Evolutionary conservation across 1,284 basidiomycete species (phyloP).

Genomic region (Ceratobasidium sp.): DNA sequence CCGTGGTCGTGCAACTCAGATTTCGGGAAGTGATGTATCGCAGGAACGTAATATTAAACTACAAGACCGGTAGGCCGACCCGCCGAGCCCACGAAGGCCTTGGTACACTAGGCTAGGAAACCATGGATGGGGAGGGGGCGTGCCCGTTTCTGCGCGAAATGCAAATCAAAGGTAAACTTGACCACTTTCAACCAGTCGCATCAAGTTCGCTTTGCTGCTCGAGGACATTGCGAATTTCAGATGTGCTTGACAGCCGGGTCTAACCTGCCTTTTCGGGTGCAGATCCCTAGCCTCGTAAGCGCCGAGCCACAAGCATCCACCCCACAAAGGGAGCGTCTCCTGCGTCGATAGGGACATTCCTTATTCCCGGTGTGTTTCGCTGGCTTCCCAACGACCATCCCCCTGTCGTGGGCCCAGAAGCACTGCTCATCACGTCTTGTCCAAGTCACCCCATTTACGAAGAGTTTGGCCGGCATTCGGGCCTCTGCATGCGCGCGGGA

Average conservation of each 20-base stretch:
- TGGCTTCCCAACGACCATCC: not conserved
- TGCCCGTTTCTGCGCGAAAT: not conserved
- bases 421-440: not conserved
- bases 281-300: not conserved
- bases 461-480: not conserved
- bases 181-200: not conserved
- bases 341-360: not conserved
- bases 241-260: not conserved
- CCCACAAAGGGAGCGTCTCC: constrained; percentile 7
- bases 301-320: constrained; percentile 1
- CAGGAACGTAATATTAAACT: not conserved
- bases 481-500: not conserved
- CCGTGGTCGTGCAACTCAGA: not conserved
- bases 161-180: not conserved
- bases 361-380: not conserved
- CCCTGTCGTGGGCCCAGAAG: not conserved
- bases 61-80: not conserved
- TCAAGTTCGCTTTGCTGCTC: not conserved
- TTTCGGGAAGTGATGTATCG: not conserved
- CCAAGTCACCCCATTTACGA: constrained; percentile 1
- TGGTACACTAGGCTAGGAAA: not conserved
- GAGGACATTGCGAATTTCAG: not conserved
- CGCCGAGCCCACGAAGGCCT: not conserved
- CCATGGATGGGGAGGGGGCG: too few relatives aligned
- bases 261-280: not conserved